A percentile compares a stretch with the other conserved stretches of the same genome.
These are phyloP conservation scores for Termitomyces sp. DNA, from an alignment of 768 basidiomycete species.

Conservation along the genomic window DNA sequence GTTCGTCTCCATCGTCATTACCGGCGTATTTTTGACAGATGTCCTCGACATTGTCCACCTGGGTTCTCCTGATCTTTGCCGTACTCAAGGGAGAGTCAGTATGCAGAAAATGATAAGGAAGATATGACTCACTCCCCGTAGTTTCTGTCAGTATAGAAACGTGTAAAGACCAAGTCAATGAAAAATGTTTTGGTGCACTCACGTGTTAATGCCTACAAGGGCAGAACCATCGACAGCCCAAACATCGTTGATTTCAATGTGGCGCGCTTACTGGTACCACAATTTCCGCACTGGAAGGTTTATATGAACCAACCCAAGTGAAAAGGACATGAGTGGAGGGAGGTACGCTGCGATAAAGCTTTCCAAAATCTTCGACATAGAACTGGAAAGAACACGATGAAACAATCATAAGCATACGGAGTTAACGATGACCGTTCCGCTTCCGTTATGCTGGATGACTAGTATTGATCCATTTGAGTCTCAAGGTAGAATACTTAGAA, in stretches of 20 bases:
- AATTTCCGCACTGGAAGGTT: slow-evolving; percentile 25
- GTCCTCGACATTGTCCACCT: slow-evolving; percentile 20
- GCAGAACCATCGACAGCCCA: slow-evolving; percentile 26
- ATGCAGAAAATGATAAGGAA: not conserved
- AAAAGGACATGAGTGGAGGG: not conserved
- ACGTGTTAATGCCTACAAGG: slow-evolving; percentile 30
- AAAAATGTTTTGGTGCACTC: not conserved
- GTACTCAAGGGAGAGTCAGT: slow-evolving; percentile 16
- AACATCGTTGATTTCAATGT: slow-evolving; percentile 26
- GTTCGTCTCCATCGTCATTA: slow-evolving; percentile 26
- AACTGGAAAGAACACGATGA: slow-evolving; percentile 18
- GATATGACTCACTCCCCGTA: slow-evolving; percentile 26
- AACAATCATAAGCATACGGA: slow-evolving; percentile 18
- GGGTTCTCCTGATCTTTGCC: slow-evolving; percentile 27
- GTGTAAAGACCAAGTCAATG: not conserved
- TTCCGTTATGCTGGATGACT: slow-evolving; percentile 34
- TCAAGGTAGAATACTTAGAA: not conserved
- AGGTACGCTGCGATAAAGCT: slow-evolving; percentile 30
- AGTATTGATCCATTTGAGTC: not conserved
- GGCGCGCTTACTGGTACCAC: slow-evolving; percentile 25
- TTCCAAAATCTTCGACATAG: slow-evolving; percentile 36
- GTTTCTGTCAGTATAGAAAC: slow-evolving; percentile 18
- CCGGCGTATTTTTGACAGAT: slow-evolving; percentile 28
- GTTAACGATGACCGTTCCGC: slow-evolving; percentile 31
- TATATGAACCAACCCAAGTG: not conserved